Percentiles rank a stretch among this genome's conserved stretches.
Evolutionary conservation across 345 rosid genomes (phyloP).

Genomic region (Citrus unshiu): DNA sequence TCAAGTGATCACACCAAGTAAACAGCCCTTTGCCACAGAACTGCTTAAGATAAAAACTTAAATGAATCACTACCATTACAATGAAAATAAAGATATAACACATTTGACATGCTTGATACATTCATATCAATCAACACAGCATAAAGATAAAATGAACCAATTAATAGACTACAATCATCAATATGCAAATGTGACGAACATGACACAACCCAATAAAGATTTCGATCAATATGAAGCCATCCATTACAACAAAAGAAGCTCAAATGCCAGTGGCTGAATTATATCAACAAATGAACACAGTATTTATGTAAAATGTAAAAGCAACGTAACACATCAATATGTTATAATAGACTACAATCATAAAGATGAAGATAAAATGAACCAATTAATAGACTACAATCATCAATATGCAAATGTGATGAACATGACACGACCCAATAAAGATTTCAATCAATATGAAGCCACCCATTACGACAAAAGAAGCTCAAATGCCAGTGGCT

Average conservation of each 20-base stretch:
- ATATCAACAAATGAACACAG: background rate
- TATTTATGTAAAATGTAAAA: background rate
- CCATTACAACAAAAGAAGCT: constrained; percentile 3
- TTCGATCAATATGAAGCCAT: background rate
- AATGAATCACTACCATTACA: background rate
- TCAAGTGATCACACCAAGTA: background rate
- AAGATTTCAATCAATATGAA: background rate
- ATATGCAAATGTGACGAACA: background rate
- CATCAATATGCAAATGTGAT: background rate
- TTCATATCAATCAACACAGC: background rate
- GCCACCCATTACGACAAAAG: background rate
- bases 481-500: background rate
- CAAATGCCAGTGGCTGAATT: background rate
- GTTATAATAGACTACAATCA: too few species aligned
- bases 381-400: background rate
- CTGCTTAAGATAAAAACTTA: background rate
- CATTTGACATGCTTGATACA: background rate
- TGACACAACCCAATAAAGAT: background rate
- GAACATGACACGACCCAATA: background rate
- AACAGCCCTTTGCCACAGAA: background rate
- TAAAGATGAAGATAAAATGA: too few species aligned
- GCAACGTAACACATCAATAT: background rate
- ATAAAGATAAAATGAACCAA: background rate
- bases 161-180: background rate
- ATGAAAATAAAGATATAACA: background rate